phyloP scores from a whole-genome alignment of 2,329 filamentous ascomycete species.

The Neonectria magnoliae region DNA sequence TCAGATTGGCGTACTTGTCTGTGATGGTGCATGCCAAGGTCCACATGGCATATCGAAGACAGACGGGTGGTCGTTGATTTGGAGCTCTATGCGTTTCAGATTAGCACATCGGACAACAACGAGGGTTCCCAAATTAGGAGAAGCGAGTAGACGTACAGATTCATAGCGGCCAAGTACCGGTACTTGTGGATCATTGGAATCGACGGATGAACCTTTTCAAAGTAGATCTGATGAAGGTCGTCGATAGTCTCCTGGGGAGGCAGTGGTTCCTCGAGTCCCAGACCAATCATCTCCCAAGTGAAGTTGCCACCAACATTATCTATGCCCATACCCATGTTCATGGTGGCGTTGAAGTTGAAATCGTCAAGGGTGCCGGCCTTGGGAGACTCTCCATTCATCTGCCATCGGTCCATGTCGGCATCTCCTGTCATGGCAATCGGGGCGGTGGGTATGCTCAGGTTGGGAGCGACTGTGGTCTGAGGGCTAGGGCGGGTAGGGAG shows the following conservation, averaged over 20 bases:
- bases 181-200: conserved; percentile 89
- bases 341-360: conserved; percentile 64
- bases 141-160: conserved; percentile 65
- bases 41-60: conserved; percentile 95
- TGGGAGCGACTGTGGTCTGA: conserved; percentile 44
- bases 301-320: conserved; percentile 66
- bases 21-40: conserved; percentile 86
- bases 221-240: conserved; percentile 89
- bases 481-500: conserved; percentile 39
- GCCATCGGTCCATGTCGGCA: conserved; percentile 64
- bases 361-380: conserved; percentile 62
- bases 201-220: conserved; percentile 88
- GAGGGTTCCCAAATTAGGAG: not conserved
- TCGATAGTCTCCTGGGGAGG: conserved; percentile 74
- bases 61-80: conserved; percentile 84
- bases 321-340: conserved; percentile 61
- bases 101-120: conserved; percentile 24
- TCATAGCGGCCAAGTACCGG: conserved; percentile 88
- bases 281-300: conserved; percentile 80
- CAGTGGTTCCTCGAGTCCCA: conserved; percentile 68
- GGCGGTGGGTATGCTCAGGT: conserved; percentile 54
- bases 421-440: conserved; percentile 58
- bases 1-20: conserved; percentile 82
- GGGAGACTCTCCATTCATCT: conserved; percentile 64
- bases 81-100: conserved; percentile 65